A percentile compares a stretch with the other conserved stretches of the same genome.
Conservation (phyloP, 1,139 yeast genomes). For the Suhomyces guaymorum region DNA sequence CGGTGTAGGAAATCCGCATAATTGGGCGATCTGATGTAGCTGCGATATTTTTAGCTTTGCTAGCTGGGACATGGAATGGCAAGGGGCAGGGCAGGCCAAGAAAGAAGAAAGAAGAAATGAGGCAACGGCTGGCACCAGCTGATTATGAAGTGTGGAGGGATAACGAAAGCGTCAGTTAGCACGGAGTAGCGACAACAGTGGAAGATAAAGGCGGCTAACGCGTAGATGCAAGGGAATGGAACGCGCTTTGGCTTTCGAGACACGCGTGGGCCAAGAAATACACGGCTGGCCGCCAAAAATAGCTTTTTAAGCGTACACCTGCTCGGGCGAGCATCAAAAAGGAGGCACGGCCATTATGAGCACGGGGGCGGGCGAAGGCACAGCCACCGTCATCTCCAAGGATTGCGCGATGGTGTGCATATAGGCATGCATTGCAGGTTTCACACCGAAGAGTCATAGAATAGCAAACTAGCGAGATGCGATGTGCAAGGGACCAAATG, state of each 20-base stretch:
- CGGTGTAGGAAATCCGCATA: constrained; percentile 36
- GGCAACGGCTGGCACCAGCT: neutral
- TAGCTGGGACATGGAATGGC: constrained; percentile 5
- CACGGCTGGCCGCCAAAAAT: constrained; percentile 3
- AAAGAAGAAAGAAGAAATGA: neutral
- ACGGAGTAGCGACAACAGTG: neutral
- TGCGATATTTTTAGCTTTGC: constrained; percentile 18
- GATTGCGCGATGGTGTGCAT: constrained; percentile 10
- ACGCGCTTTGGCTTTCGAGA: too few relatives aligned
- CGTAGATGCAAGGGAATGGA: constrained; percentile 5
- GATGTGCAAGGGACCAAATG: too few relatives aligned
- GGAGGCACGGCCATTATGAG: constrained; percentile 10
- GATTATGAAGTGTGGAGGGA: too few relatives aligned
- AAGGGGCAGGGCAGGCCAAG: constrained; percentile 1
- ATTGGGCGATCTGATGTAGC: constrained; percentile 34
- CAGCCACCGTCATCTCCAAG: constrained; percentile 12
- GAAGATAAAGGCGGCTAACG: neutral
- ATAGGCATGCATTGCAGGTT: constrained; percentile 1
- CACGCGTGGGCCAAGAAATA: constrained; percentile 4
- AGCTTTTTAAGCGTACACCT: neutral
- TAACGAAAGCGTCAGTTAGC: too few relatives aligned
- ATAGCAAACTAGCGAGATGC: too few relatives aligned
- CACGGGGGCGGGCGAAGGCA: constrained; percentile 5
- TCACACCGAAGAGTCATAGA: constrained; percentile 6
- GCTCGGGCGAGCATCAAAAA: constrained; percentile 2